Evolutionary conservation across 306 rosid species (phyloP), one percentile per base, ranked within the genome.

Genomic region (Senna tora): DNA sequence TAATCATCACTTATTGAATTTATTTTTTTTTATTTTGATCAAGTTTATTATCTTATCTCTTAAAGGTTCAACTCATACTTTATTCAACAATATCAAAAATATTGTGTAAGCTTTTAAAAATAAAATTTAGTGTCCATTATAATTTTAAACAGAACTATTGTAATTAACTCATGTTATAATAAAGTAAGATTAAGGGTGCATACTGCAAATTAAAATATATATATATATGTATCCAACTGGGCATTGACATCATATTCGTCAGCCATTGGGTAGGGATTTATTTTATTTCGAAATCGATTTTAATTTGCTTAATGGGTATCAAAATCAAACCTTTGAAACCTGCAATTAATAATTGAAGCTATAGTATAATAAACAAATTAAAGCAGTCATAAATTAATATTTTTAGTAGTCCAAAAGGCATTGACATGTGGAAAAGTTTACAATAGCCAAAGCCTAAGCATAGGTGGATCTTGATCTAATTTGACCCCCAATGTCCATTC

Each of bases 401-500:
- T 16, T 21, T 1, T 69, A 34, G 20, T 5, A 7, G 61, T 34
- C 39, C 33, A 7, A 2, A 16, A 7, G 69, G 66, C 54, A 25
- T 12, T 57, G 77, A 25, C 42, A 50, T 28, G 4, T 12, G 19
- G 22, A 52, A 36, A 2, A 51, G 19, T 51, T 25, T 28, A 51
- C 59, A 75, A 19, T 12, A 71, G 66, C 17, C 46, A 49, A 65
- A 41, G 41, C 0, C 7, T 4, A 65, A 41, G 41, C 0, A 5
- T 4, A 16, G 72, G 78, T 51, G 53, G 54, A 75, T 45, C 72
- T 66, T 67, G 76, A 61, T 39, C 70, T 33, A 46, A 52, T 71
- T 56, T 60, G 72, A 70, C 64, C 65, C 65, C 11, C 36, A 62
- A 13, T 33, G 7, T 30, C 33, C 33, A 12, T 9, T 39, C n/a